A percentile compares a stretch with the other conserved stretches of the same genome.
These are phyloP conservation scores for Podospora pseudopauciseta DNA, from an alignment of 495 filamentous ascomycete species.

Conservation along the genomic window DNA sequence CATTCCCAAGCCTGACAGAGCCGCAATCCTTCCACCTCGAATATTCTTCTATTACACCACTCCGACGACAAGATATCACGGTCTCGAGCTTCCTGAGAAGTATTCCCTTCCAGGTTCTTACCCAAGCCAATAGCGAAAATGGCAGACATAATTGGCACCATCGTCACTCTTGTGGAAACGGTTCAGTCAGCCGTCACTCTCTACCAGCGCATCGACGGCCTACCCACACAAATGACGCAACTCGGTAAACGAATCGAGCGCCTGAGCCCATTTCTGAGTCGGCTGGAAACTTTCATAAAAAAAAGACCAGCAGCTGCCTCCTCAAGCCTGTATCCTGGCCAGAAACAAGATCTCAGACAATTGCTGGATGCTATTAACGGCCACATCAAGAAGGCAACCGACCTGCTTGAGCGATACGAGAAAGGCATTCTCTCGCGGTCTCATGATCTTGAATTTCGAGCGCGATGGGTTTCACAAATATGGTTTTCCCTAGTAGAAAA, in stretches of 20 bases:
- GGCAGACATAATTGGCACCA: conserved; percentile 29
- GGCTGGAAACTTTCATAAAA: conserved; percentile 17
- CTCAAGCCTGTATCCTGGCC: conserved; percentile 9
- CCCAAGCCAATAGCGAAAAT: background rate
- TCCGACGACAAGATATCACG: too few relatives aligned
- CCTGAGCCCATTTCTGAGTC: conserved; percentile 18
- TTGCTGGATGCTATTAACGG: conserved; percentile 19
- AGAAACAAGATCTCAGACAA: conserved; percentile 18
- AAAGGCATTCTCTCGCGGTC: conserved; percentile 25
- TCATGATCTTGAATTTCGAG: conserved; percentile 20
- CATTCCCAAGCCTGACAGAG: background rate
- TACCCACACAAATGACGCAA: conserved; percentile 26
- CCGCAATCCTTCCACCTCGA: background rate
- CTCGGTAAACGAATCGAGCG: conserved; percentile 24
- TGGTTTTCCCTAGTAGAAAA: conserved; percentile 28
- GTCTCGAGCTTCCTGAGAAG: too few relatives aligned
- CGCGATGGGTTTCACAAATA: conserved; percentile 17
- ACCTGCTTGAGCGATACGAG: conserved; percentile 30
- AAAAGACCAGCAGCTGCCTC: conserved; percentile 4
- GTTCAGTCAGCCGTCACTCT: conserved; percentile 21
- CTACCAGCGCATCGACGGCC: conserved; percentile 22
- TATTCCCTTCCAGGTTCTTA: too few relatives aligned
- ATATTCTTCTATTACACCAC: background rate
- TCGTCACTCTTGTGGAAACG: conserved; percentile 22
- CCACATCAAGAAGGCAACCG: conserved; percentile 21